Base-by-base conservation (phyloP, 1,284 basidiomycete genomes). In the Cystobasidium slooffiae region DNA sequence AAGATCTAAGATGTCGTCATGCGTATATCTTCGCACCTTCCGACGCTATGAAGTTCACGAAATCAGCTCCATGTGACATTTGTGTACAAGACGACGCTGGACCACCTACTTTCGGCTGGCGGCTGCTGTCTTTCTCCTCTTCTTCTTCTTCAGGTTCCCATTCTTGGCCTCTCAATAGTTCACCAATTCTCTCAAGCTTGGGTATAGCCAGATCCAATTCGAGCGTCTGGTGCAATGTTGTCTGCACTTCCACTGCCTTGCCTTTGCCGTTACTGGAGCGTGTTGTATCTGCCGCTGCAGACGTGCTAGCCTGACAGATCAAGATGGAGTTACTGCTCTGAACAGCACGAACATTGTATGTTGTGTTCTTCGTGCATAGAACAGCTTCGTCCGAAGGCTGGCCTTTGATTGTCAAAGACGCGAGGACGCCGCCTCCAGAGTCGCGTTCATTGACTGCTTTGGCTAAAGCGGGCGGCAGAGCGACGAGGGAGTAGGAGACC, bases 301-400 rank as follows among this genome's bases (percentile, higher is more conserved):
- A 62, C 7, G 55, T 55, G 14, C 65, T 73, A 41, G 68, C 69
- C 49, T 73, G 53, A 58, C 78, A 78, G 0, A 96, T 86, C 14
- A 93, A 85, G 46, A 94, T 84, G 0, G 92, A 89, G 81, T 97
- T 97, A 18, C 93, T 96, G 59, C 95, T 84, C 3, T 87, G 86
- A 8, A 97, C 89, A 0, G 92, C 91, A 74, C 93, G 89, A 31
- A 97, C 84, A 0, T 87, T 81, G 81, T 90, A 97, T 0, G 94
- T 97, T 80, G 87, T 88, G 75, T 89, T 85, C 0, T 85, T 78
- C 0, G 93, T 94, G 80, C 94, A 96, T 4, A 95, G 83, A 0
- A 96, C 93, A 0, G 94, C 94, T 78, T 95, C 91, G 79, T 96
- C 93, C 20, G 86, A 86, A 1, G 87, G 82, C 53, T 88, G 84